Evolutionary conservation across 495 filamentous ascomycete genomes (phyloP), one percentile per base, ranked within the genome.

Genomic region (Xylaria venustula): DNA sequence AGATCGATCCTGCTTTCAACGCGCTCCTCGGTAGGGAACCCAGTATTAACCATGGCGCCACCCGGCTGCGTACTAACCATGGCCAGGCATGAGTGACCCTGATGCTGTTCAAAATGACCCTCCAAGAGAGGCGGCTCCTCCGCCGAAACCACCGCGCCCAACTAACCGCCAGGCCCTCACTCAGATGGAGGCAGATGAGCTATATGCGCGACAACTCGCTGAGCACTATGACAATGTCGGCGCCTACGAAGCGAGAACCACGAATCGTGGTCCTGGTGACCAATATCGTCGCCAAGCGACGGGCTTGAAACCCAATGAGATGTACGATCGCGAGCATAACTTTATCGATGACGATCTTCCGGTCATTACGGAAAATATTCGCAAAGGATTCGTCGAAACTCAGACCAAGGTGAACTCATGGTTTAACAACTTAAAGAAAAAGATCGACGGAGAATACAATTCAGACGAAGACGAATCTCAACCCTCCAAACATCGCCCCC

Each of bases 291-390:
- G 76, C 59, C 75, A 82, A 73, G 75, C 84, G 75, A 77, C 76
- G 5, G 76, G 76, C 15, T 62, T 75, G 23, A 73, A 71, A 46
- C 79, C 75, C 34, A 81, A 71, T 67, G 79, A 72, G 69, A 81
- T 71, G 81, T 85, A 64, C 79, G 78, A 81, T 34, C 72, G 74
- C 36, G 82, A 86, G 62, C 91, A 88, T 67, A 96, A 85, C 77
- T 97, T 97, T 70, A 86, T 98, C 71, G 93, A 98, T 71, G 94
- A 98, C 68, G 94, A 98, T 65, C 82, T 98, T 45, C 94, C 94
- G 2, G 87, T 93, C 48, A 97, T 98, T 71, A 88, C 87, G 60
- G 91, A 96, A 68, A 97, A 95, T 63, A 84, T 98, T 63, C 89
- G 87, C 66, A 96, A 98, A 76, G 94, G 94, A 1, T 98, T 98